Evolutionary conservation across 2,329 filamentous ascomycete species (phyloP).

Genomic region (Monosporascus sp.): DNA sequence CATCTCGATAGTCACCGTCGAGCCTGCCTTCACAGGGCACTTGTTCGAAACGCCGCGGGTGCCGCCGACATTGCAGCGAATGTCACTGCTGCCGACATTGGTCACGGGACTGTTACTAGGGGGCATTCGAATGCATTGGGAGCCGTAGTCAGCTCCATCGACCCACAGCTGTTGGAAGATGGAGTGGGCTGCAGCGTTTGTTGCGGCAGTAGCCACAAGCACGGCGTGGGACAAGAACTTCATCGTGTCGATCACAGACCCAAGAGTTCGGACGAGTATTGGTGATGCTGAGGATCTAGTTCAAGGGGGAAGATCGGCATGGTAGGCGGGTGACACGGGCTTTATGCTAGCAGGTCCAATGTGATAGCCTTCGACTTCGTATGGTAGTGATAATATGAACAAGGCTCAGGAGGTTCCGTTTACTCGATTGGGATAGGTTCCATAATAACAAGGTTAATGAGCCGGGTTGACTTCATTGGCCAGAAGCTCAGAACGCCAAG

Average conservation of each 20-base stretch:
- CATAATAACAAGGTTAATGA: slow-evolving; percentile 16
- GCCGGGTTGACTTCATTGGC: slow-evolving; percentile 16
- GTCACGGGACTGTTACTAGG: slow-evolving; percentile 47
- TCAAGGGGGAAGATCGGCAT: slow-evolving; percentile 8
- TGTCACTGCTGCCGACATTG: slow-evolving; percentile 35
- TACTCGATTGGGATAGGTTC: slow-evolving; percentile 14
- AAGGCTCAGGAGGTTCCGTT: slow-evolving; percentile 13
- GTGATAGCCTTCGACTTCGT: background rate
- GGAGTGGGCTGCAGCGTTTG: slow-evolving; percentile 40
- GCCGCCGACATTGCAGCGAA: slow-evolving; percentile 39
- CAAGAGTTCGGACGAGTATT: background rate
- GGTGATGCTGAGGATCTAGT: slow-evolving; percentile 3
- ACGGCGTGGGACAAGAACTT: slow-evolving; percentile 29
- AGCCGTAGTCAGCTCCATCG: slow-evolving; percentile 38
- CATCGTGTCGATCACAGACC: slow-evolving; percentile 24
- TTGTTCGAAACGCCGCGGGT: slow-evolving; percentile 32
- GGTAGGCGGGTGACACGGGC: slow-evolving; percentile 8
- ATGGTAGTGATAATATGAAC: background rate
- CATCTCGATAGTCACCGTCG: slow-evolving; percentile 27
- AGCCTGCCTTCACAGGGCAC: slow-evolving; percentile 36
- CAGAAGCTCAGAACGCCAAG: slow-evolving; percentile 15
- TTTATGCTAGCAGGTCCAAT: slow-evolving; percentile 12
- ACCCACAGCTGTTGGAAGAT: slow-evolving; percentile 50
- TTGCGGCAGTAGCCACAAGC: slow-evolving; percentile 31
- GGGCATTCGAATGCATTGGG: slow-evolving; percentile 44